Percentiles rank a stretch among this genome's conserved stretches.
Evolutionary conservation across 257 asterid species (phyloP).

Genomic region (Salvia rosmarinus): DNA sequence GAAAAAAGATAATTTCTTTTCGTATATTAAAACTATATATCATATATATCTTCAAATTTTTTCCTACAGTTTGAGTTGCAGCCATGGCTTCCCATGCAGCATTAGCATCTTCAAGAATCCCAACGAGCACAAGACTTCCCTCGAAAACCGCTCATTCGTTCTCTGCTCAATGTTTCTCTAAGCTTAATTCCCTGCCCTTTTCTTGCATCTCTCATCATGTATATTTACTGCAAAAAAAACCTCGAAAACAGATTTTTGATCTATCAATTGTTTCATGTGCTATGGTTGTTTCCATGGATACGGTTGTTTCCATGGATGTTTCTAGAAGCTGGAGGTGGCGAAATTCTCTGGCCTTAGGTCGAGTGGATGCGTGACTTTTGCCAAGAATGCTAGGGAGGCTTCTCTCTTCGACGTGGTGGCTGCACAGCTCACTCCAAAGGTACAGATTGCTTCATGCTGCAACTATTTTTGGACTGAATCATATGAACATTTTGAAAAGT

Average conservation of each 20-base stretch:
- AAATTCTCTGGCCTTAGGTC: slow-evolving; percentile 77
- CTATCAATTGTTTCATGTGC: neutral
- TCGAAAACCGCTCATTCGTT: slow-evolving; percentile 54
- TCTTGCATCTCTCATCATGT: neutral
- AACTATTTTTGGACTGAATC: neutral
- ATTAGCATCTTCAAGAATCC: slow-evolving; percentile 86
- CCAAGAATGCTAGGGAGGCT: slow-evolving; percentile 51
- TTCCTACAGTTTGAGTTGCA: slow-evolving; percentile 46
- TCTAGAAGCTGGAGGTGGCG: slow-evolving; percentile 63
- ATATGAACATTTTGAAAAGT: neutral
- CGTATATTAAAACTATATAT: slow-evolving; percentile 33
- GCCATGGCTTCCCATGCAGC: slow-evolving; percentile 92
- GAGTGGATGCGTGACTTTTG: slow-evolving; percentile 57
- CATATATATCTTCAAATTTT: neutral
- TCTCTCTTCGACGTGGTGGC: slow-evolving; percentile 70
- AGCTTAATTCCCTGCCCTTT: slow-evolving; percentile 43
- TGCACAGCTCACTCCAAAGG: slow-evolving; percentile 75
- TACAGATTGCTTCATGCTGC: slow-evolving; percentile 24
- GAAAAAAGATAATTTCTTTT: neutral
- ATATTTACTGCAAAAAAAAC: neutral
- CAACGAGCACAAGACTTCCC: slow-evolving; percentile 59
- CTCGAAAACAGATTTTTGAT: neutral
- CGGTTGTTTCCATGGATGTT: slow-evolving; percentile 18
- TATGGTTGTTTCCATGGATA: slow-evolving; percentile 21
- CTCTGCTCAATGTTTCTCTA: slow-evolving; percentile 69